Conservation (phyloP, 2,329 filamentous ascomycete genomes). For the Clarireedia sp. region DNA sequence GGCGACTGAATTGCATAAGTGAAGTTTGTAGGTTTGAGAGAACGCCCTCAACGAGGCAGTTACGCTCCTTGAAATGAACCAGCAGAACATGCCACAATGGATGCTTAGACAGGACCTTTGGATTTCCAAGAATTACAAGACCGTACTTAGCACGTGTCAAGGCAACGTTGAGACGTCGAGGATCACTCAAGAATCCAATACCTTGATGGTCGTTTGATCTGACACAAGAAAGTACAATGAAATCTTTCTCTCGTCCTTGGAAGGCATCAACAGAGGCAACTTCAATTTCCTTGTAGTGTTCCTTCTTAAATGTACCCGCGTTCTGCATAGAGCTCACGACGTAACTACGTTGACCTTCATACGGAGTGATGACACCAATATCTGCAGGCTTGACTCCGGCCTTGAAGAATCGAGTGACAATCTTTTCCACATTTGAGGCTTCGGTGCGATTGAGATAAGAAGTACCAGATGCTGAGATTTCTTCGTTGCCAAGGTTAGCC, state of each 20-base stretch:
- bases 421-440: slow-evolving; percentile 95
- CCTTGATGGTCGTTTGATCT: slow-evolving; percentile 98
- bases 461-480: slow-evolving; percentile 95
- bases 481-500: slow-evolving; percentile 95
- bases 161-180: slow-evolving; percentile 92
- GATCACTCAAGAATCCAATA: slow-evolving; percentile 97
- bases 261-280: slow-evolving; percentile 98
- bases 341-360: slow-evolving; percentile 96
- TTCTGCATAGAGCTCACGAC: slow-evolving; percentile 99
- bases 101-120: slow-evolving; percentile 95
- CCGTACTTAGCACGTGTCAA: slow-evolving; percentile 96
- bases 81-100: slow-evolving; percentile 95
- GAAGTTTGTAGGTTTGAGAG: slow-evolving; percentile 94
- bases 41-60: slow-evolving; percentile 92
- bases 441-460: slow-evolving; percentile 98
- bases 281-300: slow-evolving; percentile 96
- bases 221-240: slow-evolving; percentile 95
- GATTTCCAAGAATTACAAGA: slow-evolving; percentile 92
- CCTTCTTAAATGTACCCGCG: slow-evolving; percentile 94
- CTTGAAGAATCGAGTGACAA: slow-evolving; percentile 97
- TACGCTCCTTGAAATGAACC: slow-evolving; percentile 92
- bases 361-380: slow-evolving; percentile 97
- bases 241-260: slow-evolving; percentile 98
- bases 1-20: slow-evolving; percentile 86
- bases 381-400: slow-evolving; percentile 88